Evolutionary conservation across 2,329 filamentous ascomycete genomes (phyloP).

Genomic region (Colletotrichum sp.): DNA sequence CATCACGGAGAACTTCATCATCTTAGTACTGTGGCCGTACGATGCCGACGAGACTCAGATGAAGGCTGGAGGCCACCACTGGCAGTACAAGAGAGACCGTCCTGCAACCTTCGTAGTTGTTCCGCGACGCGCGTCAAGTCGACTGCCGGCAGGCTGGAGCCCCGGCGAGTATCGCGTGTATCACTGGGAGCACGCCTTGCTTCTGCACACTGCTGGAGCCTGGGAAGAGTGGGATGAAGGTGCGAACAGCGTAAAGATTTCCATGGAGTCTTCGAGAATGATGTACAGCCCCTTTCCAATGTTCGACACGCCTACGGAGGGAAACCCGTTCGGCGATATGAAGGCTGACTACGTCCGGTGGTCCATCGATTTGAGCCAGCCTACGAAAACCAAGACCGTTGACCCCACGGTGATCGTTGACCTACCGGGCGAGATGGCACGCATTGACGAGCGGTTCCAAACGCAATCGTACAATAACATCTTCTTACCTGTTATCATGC

Average conservation of each 20-base stretch:
- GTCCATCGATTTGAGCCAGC: slow-evolving; percentile 38
- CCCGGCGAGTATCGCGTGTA: slow-evolving; percentile 24
- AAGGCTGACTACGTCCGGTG: slow-evolving; percentile 46
- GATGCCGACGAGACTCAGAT: slow-evolving; percentile 19
- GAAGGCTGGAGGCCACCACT: slow-evolving; percentile 42
- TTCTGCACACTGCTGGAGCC: neutral
- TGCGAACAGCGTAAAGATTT: neutral
- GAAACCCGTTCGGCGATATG: slow-evolving; percentile 25
- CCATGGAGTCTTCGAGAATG: neutral
- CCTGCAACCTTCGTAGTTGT: neutral
- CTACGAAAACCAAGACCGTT: slow-evolving; percentile 26
- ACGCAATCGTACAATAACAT: slow-evolving; percentile 41
- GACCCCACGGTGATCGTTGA: slow-evolving; percentile 37
- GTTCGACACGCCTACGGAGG: slow-evolving; percentile 25
- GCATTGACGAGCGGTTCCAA: slow-evolving; percentile 47
- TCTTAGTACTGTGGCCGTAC: neutral
- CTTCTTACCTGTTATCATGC: slow-evolving; percentile 43
- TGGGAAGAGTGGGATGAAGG: neutral
- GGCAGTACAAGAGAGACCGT: slow-evolving; percentile 33
- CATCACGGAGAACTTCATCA: slow-evolving; percentile 19
- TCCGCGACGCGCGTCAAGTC: neutral
- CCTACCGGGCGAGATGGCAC: slow-evolving; percentile 45
- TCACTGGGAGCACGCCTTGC: neutral
- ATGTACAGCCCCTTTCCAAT: neutral
- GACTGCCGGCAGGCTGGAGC: slow-evolving; percentile 25